These are phyloP conservation scores for Lophium mytilinum DNA, from an alignment of 495 filamentous ascomycete genomes.

Conservation along the genomic window DNA sequence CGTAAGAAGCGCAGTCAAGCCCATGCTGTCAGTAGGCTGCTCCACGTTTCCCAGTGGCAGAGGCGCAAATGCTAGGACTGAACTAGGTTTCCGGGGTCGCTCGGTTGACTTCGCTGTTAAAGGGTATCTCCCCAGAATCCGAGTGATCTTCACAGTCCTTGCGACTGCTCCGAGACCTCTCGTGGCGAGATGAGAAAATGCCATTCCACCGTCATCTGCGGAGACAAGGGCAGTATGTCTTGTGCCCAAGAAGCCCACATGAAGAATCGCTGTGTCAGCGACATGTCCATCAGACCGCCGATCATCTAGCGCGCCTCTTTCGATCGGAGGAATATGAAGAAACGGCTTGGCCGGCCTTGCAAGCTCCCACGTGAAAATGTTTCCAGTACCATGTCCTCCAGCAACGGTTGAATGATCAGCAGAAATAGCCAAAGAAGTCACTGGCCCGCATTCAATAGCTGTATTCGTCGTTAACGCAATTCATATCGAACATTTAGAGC, in stretches of 20 bases:
- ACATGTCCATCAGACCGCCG: constrained; percentile 74
- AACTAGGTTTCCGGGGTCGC: constrained; percentile 81
- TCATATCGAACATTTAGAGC: not conserved
- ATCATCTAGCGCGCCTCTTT: constrained; percentile 53
- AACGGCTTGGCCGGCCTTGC: constrained; percentile 74
- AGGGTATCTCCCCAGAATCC: constrained; percentile 89
- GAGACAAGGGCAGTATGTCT: constrained; percentile 94
- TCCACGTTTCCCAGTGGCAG: constrained; percentile 88
- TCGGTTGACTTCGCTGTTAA: constrained; percentile 42
- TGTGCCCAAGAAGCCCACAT: constrained; percentile 91
- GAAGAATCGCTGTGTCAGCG: constrained; percentile 64
- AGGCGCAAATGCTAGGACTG: constrained; percentile 84
- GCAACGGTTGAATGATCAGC: constrained; percentile 90
- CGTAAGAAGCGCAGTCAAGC: constrained; percentile 89
- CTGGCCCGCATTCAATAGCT: constrained; percentile 85
- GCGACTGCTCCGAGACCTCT: constrained; percentile 80
- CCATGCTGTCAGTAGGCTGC: constrained; percentile 77
- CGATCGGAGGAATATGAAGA: constrained; percentile 73
- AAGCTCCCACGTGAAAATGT: constrained; percentile 97
- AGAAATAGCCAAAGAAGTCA: constrained; percentile 83
- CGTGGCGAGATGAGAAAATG: constrained; percentile 93
- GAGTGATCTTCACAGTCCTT: constrained; percentile 76
- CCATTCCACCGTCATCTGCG: constrained; percentile 94
- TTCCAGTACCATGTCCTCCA: constrained; percentile 78
- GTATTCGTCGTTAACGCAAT: not conserved